Base-by-base conservation (phyloP, 2,329 filamentous ascomycete species). In the Colletotrichum melonis region DNA sequence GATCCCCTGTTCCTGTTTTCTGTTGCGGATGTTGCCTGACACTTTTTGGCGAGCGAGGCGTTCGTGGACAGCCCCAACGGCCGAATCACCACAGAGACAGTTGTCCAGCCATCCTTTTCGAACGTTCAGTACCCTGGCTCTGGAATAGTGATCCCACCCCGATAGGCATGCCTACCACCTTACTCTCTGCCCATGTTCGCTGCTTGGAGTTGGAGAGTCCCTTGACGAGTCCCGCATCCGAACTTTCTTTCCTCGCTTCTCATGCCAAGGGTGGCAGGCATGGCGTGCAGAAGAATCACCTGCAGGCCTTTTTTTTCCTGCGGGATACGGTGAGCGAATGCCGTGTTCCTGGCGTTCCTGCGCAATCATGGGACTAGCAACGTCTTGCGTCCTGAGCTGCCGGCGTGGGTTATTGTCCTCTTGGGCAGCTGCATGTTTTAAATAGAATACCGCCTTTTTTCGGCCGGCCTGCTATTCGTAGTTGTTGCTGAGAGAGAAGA, bases 261-360 rank as follows among this genome's bases (percentile, higher is more conserved):
- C n/a, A 16, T 49, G 59, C 66, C 67, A 64, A 73, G 46, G 35
- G 55, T 55, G 49, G 46, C 64, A 58, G 63, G n/a, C 14, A 72
- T 69, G 58, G 58, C 65, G 52, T 72, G 65, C 69, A 64, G 67
- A 59, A 35, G 57, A 35, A 64, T 65, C 60, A 22, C 67, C 60
- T 62, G 46, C 55, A 73, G 58, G 42, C 42, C 8, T 32, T 35
- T 42, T 42, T 12, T 35, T 35, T 35, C 32, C 46, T 35, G 56
- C 49, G 49, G 49, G 35, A 52, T 60, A 64, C 57, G 60, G 60
- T 63, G 60, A 63, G 49, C 56, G 65, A 60, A 28, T 65, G 59
- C 60, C 60, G 67, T 35, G 67, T 73, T 70, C 67, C 56, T 70
- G 66, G 60, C 56, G 66, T 72, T 72, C 67, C 55, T 60, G 70